Evolutionary conservation across 2,329 filamentous ascomycete genomes (phyloP), one percentile per base, ranked within the genome.

Genomic region (Trichoderma sp.): DNA sequence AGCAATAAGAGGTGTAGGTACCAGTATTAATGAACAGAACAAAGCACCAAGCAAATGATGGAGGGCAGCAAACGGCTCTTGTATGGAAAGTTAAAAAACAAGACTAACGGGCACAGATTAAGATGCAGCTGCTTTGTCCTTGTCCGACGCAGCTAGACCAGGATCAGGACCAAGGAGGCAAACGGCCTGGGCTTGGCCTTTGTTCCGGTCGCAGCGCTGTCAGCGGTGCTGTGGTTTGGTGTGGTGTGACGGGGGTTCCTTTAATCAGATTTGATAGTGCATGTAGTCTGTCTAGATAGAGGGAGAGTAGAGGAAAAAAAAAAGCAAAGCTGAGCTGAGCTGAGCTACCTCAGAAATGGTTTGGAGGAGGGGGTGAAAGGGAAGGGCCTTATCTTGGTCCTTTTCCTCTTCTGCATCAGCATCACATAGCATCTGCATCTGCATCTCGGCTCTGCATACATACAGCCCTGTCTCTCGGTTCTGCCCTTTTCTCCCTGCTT

Each of bases 171-270:
- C 17, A 28, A 57, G 47, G 30, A 66, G 20, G 15, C 28, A 65
- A 34, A 65, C 32, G 58, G 62, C 28, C 26, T 64, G 17, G 39
- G 26, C 63, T 66, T 32, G 64, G 64, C 30, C 64, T 57, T 53
- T 20, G 30, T 28, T 57, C 50, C 50, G 65, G 65, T 68, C 34
- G 64, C 64, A 30, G 65, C 32, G 55, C 65, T 59, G 65, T 59
- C 65, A 59, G 65, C 55, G 53, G 65, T 58, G 65, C 53, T 58
- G 65, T 28, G 32, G 50, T 58, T 59, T 53, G 64, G 43, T 55
- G 50, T 67, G 32, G 65, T 68, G 65, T 39, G 65, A 68, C 65
- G 50, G 53, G 65, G 65, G 65, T 36, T 30, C 36, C 15, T 34
- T 67, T 39, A 36, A 57, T 57, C 23, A 47, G 53, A 39, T 15